phyloP scores from a whole-genome alignment of 441 rosid species.

The Brassica hybrid region DNA sequence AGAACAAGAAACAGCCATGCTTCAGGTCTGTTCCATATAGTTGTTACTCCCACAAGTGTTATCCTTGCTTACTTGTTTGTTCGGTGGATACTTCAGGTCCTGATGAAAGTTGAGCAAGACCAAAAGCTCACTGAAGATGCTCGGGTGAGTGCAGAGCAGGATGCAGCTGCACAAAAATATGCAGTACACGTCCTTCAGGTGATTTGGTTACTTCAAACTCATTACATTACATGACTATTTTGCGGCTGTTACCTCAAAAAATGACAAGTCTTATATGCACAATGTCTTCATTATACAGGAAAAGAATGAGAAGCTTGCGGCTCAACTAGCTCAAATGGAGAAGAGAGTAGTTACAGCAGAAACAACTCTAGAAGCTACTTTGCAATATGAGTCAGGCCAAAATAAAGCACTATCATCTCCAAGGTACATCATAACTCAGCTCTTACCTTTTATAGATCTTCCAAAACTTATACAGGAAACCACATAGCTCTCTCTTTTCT shows the following conservation, averaged over 20 bases:
- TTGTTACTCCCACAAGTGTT: constrained; percentile 8
- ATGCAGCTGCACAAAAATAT: constrained; percentile 57
- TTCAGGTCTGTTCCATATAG: constrained; percentile 50
- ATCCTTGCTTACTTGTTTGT: constrained; percentile 1
- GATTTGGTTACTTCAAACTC: constrained; percentile 1
- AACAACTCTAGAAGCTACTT: constrained; percentile 69
- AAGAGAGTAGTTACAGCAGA: constrained; percentile 72
- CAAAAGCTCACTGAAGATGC: constrained; percentile 75
- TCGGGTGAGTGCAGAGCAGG: constrained; percentile 61
- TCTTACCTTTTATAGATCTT: neutral
- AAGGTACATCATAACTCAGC: constrained; percentile 41
- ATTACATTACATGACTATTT: neutral
- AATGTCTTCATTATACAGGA: constrained; percentile 49
- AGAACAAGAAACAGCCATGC: constrained; percentile 72
- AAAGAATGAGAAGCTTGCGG: constrained; percentile 62
- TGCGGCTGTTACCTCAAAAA: neutral
- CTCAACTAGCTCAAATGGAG: constrained; percentile 61
- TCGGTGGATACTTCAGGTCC: constrained; percentile 45
- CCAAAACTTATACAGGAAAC: too few relatives aligned
- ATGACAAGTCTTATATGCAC: neutral
- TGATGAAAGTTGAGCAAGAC: constrained; percentile 70
- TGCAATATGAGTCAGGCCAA: constrained; percentile 66
- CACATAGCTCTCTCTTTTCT: neutral
- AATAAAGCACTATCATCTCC: constrained; percentile 59
- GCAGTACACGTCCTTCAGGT: constrained; percentile 67